These are phyloP conservation scores for Sphagnum contortum DNA, from an alignment of 225 moss, liverwort and hornwort genomes.

Conservation along the genomic window DNA sequence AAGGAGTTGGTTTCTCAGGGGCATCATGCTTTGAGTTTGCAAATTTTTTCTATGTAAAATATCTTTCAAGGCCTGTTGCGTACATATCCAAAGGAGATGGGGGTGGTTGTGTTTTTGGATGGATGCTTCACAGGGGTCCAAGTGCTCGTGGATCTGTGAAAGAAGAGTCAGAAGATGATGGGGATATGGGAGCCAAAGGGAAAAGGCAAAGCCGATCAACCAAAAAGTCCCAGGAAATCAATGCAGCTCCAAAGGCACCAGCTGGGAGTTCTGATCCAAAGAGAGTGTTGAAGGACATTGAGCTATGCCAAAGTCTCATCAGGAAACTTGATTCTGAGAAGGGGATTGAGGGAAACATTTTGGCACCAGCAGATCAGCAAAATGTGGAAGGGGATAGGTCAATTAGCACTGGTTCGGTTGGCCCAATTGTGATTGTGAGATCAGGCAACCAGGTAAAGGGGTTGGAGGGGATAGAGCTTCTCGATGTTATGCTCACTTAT, in stretches of 20 bases:
- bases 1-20: background rate
- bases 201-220: slow-evolving; percentile 51
- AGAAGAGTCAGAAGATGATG: slow-evolving; percentile 76
- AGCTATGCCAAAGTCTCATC: slow-evolving; percentile 59
- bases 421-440: slow-evolving; percentile 89
- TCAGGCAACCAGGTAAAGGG: slow-evolving; percentile 96
- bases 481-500: slow-evolving; percentile 91
- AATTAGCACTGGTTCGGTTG: slow-evolving; percentile 60
- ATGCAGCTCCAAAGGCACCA: slow-evolving; percentile 89
- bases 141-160: slow-evolving; percentile 59
- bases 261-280: slow-evolving; percentile 67
- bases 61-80: background rate
- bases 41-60: no score
- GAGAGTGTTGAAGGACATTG: slow-evolving; percentile 80
- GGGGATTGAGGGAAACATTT: slow-evolving; percentile 74
- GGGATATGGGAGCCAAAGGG: slow-evolving; percentile 62
- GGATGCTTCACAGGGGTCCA: slow-evolving; percentile 54
- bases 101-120: no score
- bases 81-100: background rate
- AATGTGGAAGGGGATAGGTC: slow-evolving; percentile 63
- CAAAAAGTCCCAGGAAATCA: slow-evolving; percentile 78
- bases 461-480: slow-evolving; percentile 80
- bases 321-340: slow-evolving; percentile 93
- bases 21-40: no score
- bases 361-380: slow-evolving; percentile 59